Conservation (phyloP, 345 rosid genomes). For the Heritiera littoralis region DNA sequence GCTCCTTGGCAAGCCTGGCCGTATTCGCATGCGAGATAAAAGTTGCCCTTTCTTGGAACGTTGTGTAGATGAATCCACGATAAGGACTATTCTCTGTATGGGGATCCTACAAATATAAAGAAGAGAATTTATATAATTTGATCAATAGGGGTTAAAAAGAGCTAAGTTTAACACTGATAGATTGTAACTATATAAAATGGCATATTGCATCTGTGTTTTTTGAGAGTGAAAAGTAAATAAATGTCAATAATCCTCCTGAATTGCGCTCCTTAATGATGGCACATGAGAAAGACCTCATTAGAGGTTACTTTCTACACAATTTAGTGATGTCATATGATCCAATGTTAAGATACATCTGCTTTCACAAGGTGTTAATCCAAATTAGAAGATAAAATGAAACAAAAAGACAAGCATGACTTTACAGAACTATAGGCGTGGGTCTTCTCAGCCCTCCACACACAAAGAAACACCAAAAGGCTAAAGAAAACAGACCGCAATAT, state of each 20-base stretch:
- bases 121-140: neutral
- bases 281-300: too few species aligned
- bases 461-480: too few species aligned
- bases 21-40: neutral
- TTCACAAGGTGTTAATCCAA: neutral
- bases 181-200: too few species aligned
- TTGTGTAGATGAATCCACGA: constrained; percentile 52
- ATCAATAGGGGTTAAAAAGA: neutral
- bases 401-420: neutral
- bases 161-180: neutral
- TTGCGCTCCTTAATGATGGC: too few species aligned
- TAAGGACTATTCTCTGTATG: constrained; percentile 80
- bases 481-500: neutral
- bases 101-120: constrained; percentile 53
- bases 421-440: too few species aligned
- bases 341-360: neutral
- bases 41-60: neutral
- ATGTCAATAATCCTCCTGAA: neutral
- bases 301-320: neutral
- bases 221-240: neutral
- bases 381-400: neutral
- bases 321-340: neutral
- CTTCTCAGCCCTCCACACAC: too few species aligned
- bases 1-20: neutral
- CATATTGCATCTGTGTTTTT: neutral